Base-by-base conservation (phyloP, 305 asterid species). In the Rubia peregrina region DNA sequence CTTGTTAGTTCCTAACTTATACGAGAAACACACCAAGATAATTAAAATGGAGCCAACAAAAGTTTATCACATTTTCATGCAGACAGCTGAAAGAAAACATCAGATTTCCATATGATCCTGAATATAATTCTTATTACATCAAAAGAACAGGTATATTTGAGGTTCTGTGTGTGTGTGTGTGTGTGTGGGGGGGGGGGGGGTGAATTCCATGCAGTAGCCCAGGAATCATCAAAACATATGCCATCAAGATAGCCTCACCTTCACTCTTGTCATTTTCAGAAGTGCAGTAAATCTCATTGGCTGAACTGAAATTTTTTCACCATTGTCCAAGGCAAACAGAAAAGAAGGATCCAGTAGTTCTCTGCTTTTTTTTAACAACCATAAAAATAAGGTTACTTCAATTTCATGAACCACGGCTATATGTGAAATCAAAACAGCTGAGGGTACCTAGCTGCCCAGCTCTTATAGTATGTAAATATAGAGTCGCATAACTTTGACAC, bases 381-480 rank as follows among this genome's bases (percentile, higher is more conserved):
- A 73, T 63, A 46, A 71, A 46, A 21, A 13, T 44, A 75, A 33
- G 36, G 22, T 41, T 71, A 30, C 4, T 53, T 62, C 10, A 73
- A 60, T 71, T 71, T 71, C 70, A 66, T 19, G 71, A 75, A 2
- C 3, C 36, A 30, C 67, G 61, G 56, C 43, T 46, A 53, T 57
- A 46, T 56, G 48, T 36, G 22, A 51, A 74, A 16, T 19, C 19
- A 67, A 77, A 81, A 38, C 41, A 49, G 75, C 77, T 71, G 75
- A 30, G 78, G 48, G 61, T 81, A 94, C 98, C 99, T 89, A 56
- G 99, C 98, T 56, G 98, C 99, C 97, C 98, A 91, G 79, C 96
- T 87, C 81, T 94, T 94, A 85, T 91, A 88, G 85, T 94, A 88
- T 38, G 97, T 89, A 87, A 87, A 94, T 72, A 91, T 78, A 74